These are phyloP conservation scores for Citrus unshiu DNA, from an alignment of 345 rosid species.

Conservation along the genomic window DNA sequence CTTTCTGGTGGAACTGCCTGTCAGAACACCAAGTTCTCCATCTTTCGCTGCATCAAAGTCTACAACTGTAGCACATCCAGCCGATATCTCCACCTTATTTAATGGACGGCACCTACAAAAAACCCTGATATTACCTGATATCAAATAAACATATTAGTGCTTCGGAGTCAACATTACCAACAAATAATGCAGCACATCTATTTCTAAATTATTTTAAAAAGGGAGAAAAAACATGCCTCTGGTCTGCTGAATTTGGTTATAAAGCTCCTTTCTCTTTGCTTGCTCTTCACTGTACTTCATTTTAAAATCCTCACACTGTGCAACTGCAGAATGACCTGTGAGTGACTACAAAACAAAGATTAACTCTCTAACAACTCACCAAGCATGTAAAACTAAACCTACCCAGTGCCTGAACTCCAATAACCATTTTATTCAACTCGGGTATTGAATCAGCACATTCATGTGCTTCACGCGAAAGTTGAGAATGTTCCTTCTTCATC, in stretches of 20 bases:
- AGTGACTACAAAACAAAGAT: conserved; percentile 14
- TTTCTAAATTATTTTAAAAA: conserved; percentile 3
- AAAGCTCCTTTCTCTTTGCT: conserved; percentile 83
- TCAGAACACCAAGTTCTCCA: conserved; percentile 78
- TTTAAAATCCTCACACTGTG: conserved; percentile 88
- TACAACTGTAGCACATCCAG: conserved; percentile 52
- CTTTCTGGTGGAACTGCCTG: conserved; percentile 59
- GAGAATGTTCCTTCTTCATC: conserved; percentile 80
- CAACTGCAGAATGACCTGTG: conserved; percentile 46
- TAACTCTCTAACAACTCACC: neutral
- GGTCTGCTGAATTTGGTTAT: conserved; percentile 85
- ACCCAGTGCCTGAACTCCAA: conserved; percentile 89
- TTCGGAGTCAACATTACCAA: neutral
- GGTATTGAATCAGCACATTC: conserved; percentile 80
- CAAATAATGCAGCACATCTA: conserved; percentile 1
- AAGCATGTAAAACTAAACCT: conserved; percentile 17
- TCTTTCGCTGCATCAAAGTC: conserved; percentile 86
- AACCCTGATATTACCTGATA: conserved; percentile 90
- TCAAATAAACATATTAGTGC: conserved; percentile 3
- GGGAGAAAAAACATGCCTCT: conserved; percentile 47
- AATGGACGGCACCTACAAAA: conserved; percentile 95
- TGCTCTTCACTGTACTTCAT: conserved; percentile 76
- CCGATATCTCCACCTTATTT: conserved; percentile 61
- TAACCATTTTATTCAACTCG: conserved; percentile 73
- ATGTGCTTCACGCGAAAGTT: conserved; percentile 76